Evolutionary conservation across 352 stramenopile genomes (phyloP), one percentile per base, ranked within the genome.

Genomic region (Globisporangium irregulare): DNA sequence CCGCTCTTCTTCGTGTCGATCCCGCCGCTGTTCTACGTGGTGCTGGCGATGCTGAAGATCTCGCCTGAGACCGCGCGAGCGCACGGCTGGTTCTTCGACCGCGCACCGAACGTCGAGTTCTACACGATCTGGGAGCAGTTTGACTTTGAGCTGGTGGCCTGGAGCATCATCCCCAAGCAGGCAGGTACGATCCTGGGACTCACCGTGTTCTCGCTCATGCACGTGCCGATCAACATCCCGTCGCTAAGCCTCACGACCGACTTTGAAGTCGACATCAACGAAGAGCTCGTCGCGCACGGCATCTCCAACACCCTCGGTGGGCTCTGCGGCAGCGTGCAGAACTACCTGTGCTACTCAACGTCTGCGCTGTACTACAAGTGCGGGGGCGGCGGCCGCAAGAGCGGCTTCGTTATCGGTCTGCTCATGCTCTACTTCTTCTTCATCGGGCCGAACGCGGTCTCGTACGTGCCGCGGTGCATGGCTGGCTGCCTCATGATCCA

Each of bases 211-310:
- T 97, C 89, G 56, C 79, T 98, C 51, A 97, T 98, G 82, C 92
- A 98, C 74, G 95, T 98, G 43, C 95, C 95, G 0, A 98, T 99
- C 62, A 98, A 98, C 69, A 98, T 98, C 69, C 94, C 96, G 57
- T 94, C 87, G 12, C 74, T 97, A 32, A 90, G 84, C 68, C 76
- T 96, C 51, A 93, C 87, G 4, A 94, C 82, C 1, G 85, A 88
- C 71, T 82, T 84, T 41, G 93, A 98, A 71, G 82, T 85, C 57
- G 91, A 98, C 73, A 98, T 98, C 68, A 98, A 98, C 69, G 80
- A 89, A 27, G 94, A 98, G 67, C 81, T 98, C 15, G 84, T 97
- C 4, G 90, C 91, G 18, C 94, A 98, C 70, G 94, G 94, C 32
- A 93, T 95, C 69, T 97, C 90, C 24, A 98, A 98, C 74, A 82